These are phyloP conservation scores for Nadsonia fulvescens DNA, from an alignment of 805 yeast species.

Conservation along the genomic window DNA sequence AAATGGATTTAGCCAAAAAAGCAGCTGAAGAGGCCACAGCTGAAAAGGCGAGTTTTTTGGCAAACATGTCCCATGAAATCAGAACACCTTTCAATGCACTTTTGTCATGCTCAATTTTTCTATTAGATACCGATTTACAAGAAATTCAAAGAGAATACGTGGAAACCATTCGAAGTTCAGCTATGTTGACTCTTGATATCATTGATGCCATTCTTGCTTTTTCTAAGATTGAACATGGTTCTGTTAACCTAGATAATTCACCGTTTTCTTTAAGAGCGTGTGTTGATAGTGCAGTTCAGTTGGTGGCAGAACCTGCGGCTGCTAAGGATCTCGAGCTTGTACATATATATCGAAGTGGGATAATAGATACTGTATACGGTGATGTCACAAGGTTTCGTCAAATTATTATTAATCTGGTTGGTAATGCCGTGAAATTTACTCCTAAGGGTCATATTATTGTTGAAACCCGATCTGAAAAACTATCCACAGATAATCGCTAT, in stretches of 20 bases:
- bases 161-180: conserved; percentile 31
- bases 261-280: conserved; percentile 29
- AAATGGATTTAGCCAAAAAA: conserved; percentile 24
- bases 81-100: conserved; percentile 38
- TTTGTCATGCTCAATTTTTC: conserved; percentile 16
- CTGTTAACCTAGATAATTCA: conserved; percentile 25
- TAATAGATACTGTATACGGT: conserved; percentile 24
- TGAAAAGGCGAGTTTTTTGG: conserved; percentile 34
- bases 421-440: conserved; percentile 37
- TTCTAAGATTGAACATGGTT: conserved; percentile 37
- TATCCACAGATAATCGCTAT: conserved; percentile 21
- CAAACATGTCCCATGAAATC: conserved; percentile 40
- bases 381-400: conserved; percentile 34
- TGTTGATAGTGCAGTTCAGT: conserved; percentile 29
- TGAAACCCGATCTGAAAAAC: conserved; percentile 14
- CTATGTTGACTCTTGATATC: conserved; percentile 32
- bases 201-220: conserved; percentile 38
- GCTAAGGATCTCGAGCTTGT: conserved; percentile 28
- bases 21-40: conserved; percentile 35
- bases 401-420: conserved; percentile 31
- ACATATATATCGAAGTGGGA: conserved; percentile 24
- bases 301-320: conserved; percentile 30
- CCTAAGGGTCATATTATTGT: conserved; percentile 25
- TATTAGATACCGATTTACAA: conserved; percentile 27
- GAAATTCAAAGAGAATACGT: conserved; percentile 31